phyloP scores from a whole-genome alignment of 805 yeast species.

The Starmerella bacillaris region DNA sequence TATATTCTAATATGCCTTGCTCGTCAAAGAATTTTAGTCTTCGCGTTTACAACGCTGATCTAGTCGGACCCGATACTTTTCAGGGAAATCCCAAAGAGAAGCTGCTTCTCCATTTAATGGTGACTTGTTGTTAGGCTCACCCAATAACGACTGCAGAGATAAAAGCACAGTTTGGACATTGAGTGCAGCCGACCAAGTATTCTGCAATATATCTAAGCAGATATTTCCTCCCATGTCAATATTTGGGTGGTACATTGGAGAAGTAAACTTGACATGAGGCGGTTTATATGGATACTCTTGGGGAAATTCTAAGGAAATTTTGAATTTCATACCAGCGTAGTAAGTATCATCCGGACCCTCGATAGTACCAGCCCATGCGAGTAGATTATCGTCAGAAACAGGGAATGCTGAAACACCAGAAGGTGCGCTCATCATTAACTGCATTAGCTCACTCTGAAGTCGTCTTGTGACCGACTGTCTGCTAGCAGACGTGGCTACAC shows the following conservation, averaged over 20 bases:
- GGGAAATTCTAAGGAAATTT: conserved; percentile 35
- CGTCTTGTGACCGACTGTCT: conserved; percentile 35
- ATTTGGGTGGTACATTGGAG: conserved; percentile 52
- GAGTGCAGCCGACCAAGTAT: conserved; percentile 47
- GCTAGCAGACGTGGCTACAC: conserved; percentile 21
- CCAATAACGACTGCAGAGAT: conserved; percentile 40
- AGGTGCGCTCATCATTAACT: conserved; percentile 32
- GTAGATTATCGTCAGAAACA: conserved; percentile 33
- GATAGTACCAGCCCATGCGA: conserved; percentile 40
- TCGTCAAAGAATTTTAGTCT: no score
- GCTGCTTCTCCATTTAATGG: conserved; percentile 43
- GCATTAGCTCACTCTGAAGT: conserved; percentile 35
- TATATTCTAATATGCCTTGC: no score
- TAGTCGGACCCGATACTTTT: conserved; percentile 26
- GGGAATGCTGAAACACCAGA: conserved; percentile 42
- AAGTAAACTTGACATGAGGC: conserved; percentile 36
- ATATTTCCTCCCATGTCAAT: conserved; percentile 48
- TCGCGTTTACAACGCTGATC: conserved; percentile 25
- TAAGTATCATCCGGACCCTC: conserved; percentile 42
- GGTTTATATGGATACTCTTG: conserved; percentile 40
- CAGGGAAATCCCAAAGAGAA: conserved; percentile 33
- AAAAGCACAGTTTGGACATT: conserved; percentile 43
- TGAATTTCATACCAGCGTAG: conserved; percentile 36
- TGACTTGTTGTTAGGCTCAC: conserved; percentile 42
- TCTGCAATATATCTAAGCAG: conserved; percentile 45